Evolutionary conservation across 1,139 yeast species (phyloP), one percentile per base, ranked within the genome.

Genomic region (Diutina scorzettiae): DNA sequence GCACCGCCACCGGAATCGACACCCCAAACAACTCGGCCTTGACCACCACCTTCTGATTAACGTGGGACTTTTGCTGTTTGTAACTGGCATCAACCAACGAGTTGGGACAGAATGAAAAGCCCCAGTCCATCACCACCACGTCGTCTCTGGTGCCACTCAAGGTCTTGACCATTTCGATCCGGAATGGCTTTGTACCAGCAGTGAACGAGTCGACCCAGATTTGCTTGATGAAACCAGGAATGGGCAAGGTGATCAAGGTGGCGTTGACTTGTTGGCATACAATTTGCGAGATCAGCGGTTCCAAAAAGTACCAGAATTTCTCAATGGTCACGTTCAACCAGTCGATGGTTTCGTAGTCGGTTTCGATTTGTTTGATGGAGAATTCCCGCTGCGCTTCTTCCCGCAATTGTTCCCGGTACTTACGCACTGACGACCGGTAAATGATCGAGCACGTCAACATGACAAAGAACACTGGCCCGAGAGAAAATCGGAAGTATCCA

Each of bases 81-180:
- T 78, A 75, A 46, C 85, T 85, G 51, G 86, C 66, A 59, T 91
- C 98, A 41, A 81, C 81, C 43, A 76, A 62, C 42, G 87, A 85
- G 59, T 85, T 85, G n/a, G 98, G 98, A 34, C 86, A 82, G 62
- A 87, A 85, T 1, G 95, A 79, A 44, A 82, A 66, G 43, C 81
- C 79, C 95, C 95, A 91, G 66, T 91, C 95, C 96, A 93, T 87
- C 42, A 91, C 96, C 14, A 89, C 95, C 45, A 91, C 81, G 55
- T 89, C 96, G 47, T 83, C 84, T 25, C 78, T 81, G 19, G 96
- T 89, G 47, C 91, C 86, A 41, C 80, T 82, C 53, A 87, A 74
- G 2, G 96, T 85, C 56, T 91, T 84, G 21, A 89, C 96, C 48
- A 72, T 71, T 55, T 91, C 96, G 47, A 91, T 70, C 59, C 98